Percentiles rank a stretch among this genome's conserved stretches.
These are phyloP conservation scores for Xylaria flabelliformis DNA, from an alignment of 495 filamentous ascomycete genomes.

Conservation along the genomic window DNA sequence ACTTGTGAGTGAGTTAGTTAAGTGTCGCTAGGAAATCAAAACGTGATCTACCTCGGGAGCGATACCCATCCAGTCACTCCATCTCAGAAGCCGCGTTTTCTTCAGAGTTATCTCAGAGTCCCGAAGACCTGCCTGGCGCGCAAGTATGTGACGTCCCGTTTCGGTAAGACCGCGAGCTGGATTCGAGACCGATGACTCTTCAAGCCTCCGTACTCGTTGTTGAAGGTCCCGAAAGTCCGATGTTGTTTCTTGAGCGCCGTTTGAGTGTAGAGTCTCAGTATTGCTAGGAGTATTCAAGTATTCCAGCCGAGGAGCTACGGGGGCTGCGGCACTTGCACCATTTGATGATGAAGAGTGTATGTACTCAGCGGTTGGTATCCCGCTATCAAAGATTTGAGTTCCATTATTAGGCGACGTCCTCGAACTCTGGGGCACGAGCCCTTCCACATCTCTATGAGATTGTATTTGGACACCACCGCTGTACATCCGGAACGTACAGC, in stretches of 20 bases:
- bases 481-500: slow-evolving; percentile 35
- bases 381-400: not conserved
- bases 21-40: not conserved
- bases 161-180: slow-evolving; percentile 28
- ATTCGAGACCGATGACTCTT: slow-evolving; percentile 29
- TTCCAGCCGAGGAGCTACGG: not conserved
- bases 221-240: slow-evolving; percentile 31
- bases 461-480: slow-evolving; percentile 20
- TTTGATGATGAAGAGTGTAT: not conserved
- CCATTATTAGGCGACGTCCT: slow-evolving; percentile 23
- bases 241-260: slow-evolving; percentile 6
- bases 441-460: not conserved
- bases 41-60: slow-evolving; percentile 45
- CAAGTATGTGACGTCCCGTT: slow-evolving; percentile 35
- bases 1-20: slow-evolving; percentile 32
- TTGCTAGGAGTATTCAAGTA: not conserved
- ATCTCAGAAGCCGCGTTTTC: slow-evolving; percentile 50
- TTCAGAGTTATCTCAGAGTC: slow-evolving; percentile 41
- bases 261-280: slow-evolving; percentile 14
- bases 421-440: slow-evolving; percentile 14
- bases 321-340: not conserved
- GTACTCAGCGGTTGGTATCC: slow-evolving; percentile 14
- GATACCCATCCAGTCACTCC: slow-evolving; percentile 51
- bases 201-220: slow-evolving; percentile 31
- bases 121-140: slow-evolving; percentile 36